phyloP scores from a whole-genome alignment of 495 filamentous ascomycete species.

The Hypoxylon fragiforme region DNA sequence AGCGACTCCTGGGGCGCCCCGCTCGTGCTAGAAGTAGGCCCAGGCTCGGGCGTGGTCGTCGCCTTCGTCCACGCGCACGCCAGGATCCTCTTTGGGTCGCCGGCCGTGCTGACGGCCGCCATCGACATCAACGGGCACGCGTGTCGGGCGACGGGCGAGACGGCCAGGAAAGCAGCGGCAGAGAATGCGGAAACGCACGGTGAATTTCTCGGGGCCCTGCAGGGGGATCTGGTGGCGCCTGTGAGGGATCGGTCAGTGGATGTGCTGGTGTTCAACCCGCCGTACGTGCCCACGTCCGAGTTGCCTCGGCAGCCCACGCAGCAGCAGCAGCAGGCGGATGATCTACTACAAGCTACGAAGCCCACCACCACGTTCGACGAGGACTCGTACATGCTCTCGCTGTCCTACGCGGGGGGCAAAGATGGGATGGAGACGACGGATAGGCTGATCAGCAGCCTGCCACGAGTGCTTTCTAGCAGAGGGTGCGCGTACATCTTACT shows the following conservation, averaged over 20 bases:
- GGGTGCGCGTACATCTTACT: conserved; percentile 90
- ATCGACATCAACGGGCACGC: conserved; percentile 83
- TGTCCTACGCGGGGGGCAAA: conserved; percentile 84
- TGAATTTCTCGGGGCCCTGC: conserved; percentile 62
- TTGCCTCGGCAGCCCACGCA: conserved; percentile 54
- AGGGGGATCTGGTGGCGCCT: conserved; percentile 65
- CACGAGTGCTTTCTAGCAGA: conserved; percentile 60
- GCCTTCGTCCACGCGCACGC: conserved; percentile 83
- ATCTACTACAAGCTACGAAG: conserved; percentile 14
- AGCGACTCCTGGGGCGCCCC: conserved; percentile 57
- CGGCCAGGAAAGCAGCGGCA: conserved; percentile 56
- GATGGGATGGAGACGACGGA: conserved; percentile 95
- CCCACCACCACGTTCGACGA: conserved; percentile 57
- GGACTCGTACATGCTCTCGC: conserved; percentile 77
- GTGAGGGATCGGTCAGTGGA: conserved; percentile 65
- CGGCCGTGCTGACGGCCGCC: conserved; percentile 69
- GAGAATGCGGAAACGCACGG: conserved; percentile 40
- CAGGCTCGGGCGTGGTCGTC: conserved; percentile 88
- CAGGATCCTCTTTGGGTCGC: conserved; percentile 68
- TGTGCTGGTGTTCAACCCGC: conserved; percentile 92
- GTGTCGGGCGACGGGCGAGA: conserved; percentile 67
- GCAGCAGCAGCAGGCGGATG: too few relatives aligned
- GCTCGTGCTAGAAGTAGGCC: conserved; percentile 81
- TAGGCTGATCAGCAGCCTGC: conserved; percentile 68
- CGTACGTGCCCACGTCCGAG: conserved; percentile 86